Evolutionary conservation across 2,329 filamentous ascomycete genomes (phyloP), one percentile per base, ranked within the genome.

Genomic region (Botrytis porri): DNA sequence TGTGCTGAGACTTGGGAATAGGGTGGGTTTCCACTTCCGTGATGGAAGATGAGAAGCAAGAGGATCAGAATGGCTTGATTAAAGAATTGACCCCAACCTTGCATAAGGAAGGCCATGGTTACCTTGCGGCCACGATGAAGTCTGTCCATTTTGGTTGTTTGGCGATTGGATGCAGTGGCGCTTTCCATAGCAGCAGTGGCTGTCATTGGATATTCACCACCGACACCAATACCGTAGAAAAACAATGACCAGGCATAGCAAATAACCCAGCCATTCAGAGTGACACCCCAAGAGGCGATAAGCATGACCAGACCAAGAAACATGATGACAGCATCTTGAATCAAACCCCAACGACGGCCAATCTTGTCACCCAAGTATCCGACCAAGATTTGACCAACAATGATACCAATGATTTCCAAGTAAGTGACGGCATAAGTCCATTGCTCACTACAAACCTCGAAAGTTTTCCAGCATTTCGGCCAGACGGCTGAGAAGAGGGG

Each of bases 221-320:
- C 93, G 72, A 90, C 89, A 76, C 88, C 89, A 69, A 91, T 87
- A 80, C 91, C 90, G 83, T 96, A 96, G 85, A 98, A 93, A 86
- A 98, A 97, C 54, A 98, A 88, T 57, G 93, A 93, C 92, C 93
- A 97, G 75, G 92, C 93, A 82, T 98, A 98, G 87, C 94, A 97
- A 80, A 98, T 97, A 73, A 98, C 93, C 95, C 95, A 98, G 78
- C 95, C 95, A 80, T 98, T 91, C 69, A 97, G 87, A 51, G 89
- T 93, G 45, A 92, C 84, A 75, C 95, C 95, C 95, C 95, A 98
- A 37, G 92, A 92, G 74, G 93, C 93, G 66, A 93, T 97, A 73
- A 98, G 88, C 92, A 98, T 96, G 79, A 97, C 80, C 32, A 98
- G 87, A 85, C 95, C 95, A 78, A 97, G 79, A 77, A 98, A 93